Base-by-base conservation (phyloP, 805 yeast species). In the Suhomyces prunicola region DNA sequence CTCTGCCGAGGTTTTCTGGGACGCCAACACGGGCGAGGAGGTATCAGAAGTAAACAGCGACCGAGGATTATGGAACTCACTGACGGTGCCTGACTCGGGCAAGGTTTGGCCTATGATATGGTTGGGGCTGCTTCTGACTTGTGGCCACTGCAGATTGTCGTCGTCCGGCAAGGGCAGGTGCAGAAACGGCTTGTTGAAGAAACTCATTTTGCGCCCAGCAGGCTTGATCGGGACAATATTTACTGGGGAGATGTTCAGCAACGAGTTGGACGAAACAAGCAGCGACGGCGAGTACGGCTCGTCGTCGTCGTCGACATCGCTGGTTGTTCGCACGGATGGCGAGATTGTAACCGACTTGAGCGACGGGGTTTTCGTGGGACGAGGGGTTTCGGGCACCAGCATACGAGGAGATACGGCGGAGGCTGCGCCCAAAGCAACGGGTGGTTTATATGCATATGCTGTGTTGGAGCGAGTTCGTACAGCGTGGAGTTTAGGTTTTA, bases 261-360 rank as follows among this genome's bases (percentile, higher is more conserved):
- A 27, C 12, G 56, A 50, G 10, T 46, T 13, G 10, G 27, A 13
- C 5, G 65, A 58, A 15, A 49, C 19, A 2, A 50, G 44, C 17
- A 65, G 63, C 31, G 56, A 60, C 13, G 67, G 67, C 8, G 68
- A 64, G 3, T 40, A 13, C 4, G 61, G 54, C 15, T 31, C 50
- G 23, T 50, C 39, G 24, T 51, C 50, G 17, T 47, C 50, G n/a
- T 51, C 58, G 22, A 46, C 52, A 17, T 41, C 49, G 10, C 48
- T 19, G 12, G 24, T 56, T 29, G 50, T 49, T 47, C 71, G 55
- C 0, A 63, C 57, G 50, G 71, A 71, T 8, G 77, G 78, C 10
- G 76, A 69, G 8, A 73, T 72, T 3, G 76, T 70, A 5, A 75
- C 63, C 4, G 75, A 67, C 50, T 73, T 73, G 40, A 75, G 61